A percentile compares a stretch with the other conserved stretches of the same genome.
Evolutionary conservation across 2,329 filamentous ascomycete genomes (phyloP).

Genomic region (Sarocladiaceae sp.): DNA sequence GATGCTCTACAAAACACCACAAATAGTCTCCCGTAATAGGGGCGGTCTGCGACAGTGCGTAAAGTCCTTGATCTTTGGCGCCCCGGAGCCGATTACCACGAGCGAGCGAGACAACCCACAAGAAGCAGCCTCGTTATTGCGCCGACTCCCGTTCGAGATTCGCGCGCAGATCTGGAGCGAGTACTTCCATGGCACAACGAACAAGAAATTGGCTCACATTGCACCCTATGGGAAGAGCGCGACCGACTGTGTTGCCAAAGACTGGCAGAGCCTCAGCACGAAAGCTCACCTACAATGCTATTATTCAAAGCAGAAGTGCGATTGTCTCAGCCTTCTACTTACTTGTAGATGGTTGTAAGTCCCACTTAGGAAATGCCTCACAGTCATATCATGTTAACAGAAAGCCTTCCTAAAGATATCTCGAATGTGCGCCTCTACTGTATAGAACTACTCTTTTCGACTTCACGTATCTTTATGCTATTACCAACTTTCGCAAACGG

Average conservation of each 20-base stretch:
- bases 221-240: neutral
- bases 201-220: neutral
- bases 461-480: neutral
- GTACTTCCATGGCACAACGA: neutral
- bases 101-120: neutral
- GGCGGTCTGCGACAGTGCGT: neutral
- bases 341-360: neutral
- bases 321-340: neutral
- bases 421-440: neutral
- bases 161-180: neutral
- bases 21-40: neutral
- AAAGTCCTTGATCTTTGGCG: neutral
- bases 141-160: neutral
- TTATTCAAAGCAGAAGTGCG: neutral
- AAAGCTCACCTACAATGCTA: neutral
- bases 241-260: neutral
- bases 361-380: neutral
- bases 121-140: neutral
- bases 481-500: neutral
- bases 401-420: neutral
- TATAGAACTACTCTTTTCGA: neutral
- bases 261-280: neutral
- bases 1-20: neutral
- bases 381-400: neutral
- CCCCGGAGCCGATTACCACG: neutral